phyloP scores from a whole-genome alignment of 768 basidiomycete species.

The Rhizopogon sp. region DNA sequence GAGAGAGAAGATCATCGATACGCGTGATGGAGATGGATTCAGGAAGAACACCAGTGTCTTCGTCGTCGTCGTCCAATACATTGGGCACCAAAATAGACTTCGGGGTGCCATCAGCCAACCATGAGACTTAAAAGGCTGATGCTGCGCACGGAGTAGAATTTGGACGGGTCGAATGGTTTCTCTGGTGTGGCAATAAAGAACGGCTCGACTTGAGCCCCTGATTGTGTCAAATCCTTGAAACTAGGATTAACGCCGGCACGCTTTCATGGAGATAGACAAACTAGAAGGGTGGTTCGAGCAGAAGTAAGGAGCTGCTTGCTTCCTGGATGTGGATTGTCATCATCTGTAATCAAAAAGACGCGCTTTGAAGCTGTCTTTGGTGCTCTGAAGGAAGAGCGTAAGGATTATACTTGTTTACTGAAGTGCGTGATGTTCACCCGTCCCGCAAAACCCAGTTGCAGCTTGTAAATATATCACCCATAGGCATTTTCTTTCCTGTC shows the following conservation, averaged over 20 bases:
- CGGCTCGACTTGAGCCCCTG: slow-evolving; percentile 76
- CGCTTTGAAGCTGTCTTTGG: slow-evolving; percentile 89
- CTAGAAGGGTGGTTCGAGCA: slow-evolving; percentile 66
- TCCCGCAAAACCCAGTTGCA: slow-evolving; percentile 89
- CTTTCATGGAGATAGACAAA: slow-evolving; percentile 25
- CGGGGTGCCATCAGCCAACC: neutral
- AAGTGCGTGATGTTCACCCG: slow-evolving; percentile 43
- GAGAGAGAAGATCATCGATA: slow-evolving; percentile 70
- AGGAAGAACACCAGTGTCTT: slow-evolving; percentile 50
- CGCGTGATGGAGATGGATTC: slow-evolving; percentile 72
- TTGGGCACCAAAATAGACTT: slow-evolving; percentile 61
- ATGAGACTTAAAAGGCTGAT: neutral
- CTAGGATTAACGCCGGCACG: neutral
- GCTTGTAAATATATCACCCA: slow-evolving; percentile 87
- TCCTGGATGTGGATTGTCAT: slow-evolving; percentile 39
- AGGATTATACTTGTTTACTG: neutral
- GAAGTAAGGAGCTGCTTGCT: slow-evolving; percentile 60
- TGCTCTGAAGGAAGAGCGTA: slow-evolving; percentile 41
- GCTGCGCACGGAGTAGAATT: slow-evolving; percentile 70
- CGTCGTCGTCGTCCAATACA: slow-evolving; percentile 39
- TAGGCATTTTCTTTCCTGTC: slow-evolving; percentile 54
- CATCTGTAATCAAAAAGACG: slow-evolving; percentile 89
- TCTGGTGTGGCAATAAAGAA: slow-evolving; percentile 79
- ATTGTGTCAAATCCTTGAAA: slow-evolving; percentile 74
- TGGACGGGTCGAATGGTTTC: slow-evolving; percentile 63